Conservation (phyloP, 2,329 filamentous ascomycete genomes). For the Venturia carpophila region DNA sequence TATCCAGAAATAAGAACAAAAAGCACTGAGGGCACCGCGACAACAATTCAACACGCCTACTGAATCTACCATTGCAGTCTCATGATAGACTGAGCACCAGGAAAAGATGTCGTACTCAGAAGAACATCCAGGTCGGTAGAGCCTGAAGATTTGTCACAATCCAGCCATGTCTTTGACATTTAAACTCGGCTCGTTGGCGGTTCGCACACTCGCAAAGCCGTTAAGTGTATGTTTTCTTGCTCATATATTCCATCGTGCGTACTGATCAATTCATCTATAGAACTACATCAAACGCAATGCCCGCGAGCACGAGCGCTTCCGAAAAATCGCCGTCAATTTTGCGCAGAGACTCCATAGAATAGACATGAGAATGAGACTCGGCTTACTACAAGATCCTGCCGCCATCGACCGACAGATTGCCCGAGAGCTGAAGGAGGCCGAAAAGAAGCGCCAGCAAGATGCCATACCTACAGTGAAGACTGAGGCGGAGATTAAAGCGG, state of each 20-base stretch:
- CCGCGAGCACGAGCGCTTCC: constrained; percentile 60
- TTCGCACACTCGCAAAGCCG: constrained; percentile 60
- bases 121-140: background rate
- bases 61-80: background rate
- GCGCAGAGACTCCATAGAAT: constrained; percentile 57
- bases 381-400: constrained; percentile 54
- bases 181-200: constrained; percentile 57
- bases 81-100: background rate
- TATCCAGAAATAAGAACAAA: background rate
- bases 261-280: constrained; percentile 32
- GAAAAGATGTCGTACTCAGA: background rate
- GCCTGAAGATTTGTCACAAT: background rate
- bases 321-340: constrained; percentile 51
- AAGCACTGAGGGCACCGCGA: background rate
- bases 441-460: constrained; percentile 44
- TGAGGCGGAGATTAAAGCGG: constrained; percentile 50
- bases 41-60: background rate
- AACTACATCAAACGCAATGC: constrained; percentile 61
- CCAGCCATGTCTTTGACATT: constrained; percentile 53
- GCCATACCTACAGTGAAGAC: constrained; percentile 54
- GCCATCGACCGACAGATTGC: constrained; percentile 46
- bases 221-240: constrained; percentile 48
- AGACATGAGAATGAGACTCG: constrained; percentile 61
- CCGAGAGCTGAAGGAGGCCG: constrained; percentile 48
- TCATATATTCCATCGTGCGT: background rate